Evolutionary conservation across 768 basidiomycete species (phyloP).

Genomic region (Lentinus brumalis): DNA sequence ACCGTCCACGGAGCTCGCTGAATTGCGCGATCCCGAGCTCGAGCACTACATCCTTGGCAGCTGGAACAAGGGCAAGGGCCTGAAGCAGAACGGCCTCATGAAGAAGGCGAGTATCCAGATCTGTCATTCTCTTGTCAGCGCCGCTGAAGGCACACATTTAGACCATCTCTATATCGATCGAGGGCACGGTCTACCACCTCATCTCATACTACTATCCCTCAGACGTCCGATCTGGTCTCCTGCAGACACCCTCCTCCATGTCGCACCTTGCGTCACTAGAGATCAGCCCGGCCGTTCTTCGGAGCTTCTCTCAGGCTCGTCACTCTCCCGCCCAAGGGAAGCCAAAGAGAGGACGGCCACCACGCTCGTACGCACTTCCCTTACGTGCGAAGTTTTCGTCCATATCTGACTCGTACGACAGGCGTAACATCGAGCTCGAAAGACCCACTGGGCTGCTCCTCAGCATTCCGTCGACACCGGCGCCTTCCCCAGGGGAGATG

Average conservation of each 20-base stretch:
- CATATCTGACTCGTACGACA: not conserved
- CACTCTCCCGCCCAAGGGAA: constrained; percentile 9
- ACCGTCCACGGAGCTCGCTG: not conserved
- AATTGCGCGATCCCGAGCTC: constrained; percentile 11
- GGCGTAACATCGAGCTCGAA: not conserved
- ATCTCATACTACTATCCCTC: constrained; percentile 22
- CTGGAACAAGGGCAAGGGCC: constrained; percentile 22
- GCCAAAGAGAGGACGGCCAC: not conserved
- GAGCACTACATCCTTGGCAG: constrained; percentile 24
- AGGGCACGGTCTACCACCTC: constrained; percentile 21
- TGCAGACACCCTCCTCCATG: constrained; percentile 18
- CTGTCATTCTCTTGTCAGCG: not conserved
- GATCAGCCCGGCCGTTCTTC: constrained; percentile 10
- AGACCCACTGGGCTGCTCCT: not conserved
- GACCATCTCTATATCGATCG: constrained; percentile 20
- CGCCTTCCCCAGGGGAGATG: no score
- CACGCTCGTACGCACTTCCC: not conserved
- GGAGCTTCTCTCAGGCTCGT: constrained; percentile 13
- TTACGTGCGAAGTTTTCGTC: not conserved
- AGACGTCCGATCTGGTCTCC: constrained; percentile 17
- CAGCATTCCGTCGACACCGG: no score
- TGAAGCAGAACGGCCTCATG: constrained; percentile 25
- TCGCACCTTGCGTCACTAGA: constrained; percentile 8
- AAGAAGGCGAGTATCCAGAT: constrained; percentile 18
- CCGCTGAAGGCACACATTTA: not conserved